These are phyloP conservation scores for Aspergillus taichungensis DNA, from an alignment of 495 filamentous ascomycete genomes.

Conservation along the genomic window DNA sequence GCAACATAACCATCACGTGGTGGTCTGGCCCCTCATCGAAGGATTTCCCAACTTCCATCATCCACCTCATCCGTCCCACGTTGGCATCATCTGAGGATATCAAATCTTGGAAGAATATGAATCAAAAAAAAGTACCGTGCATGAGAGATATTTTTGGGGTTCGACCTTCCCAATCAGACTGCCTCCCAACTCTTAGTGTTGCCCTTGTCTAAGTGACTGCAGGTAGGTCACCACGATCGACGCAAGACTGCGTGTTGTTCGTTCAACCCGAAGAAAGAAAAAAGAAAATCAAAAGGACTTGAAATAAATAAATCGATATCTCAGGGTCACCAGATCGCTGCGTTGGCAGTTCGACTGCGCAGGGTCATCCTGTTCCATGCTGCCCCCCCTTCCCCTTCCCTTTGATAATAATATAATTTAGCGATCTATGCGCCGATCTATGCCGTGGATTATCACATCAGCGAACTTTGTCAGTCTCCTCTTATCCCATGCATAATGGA, in stretches of 20 bases:
- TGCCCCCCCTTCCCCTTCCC: slow-evolving; percentile 3
- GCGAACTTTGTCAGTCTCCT: background rate
- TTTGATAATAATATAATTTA: slow-evolving; percentile 3
- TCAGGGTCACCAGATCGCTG: slow-evolving; percentile 35
- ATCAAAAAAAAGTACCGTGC: too few relatives aligned
- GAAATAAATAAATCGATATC: slow-evolving; percentile 20
- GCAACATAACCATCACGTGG: too few relatives aligned
- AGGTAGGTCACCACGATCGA: background rate
- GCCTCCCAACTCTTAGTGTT: background rate
- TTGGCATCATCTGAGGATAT: too few relatives aligned
- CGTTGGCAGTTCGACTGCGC: slow-evolving; percentile 28
- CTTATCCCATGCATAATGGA: slow-evolving; percentile 2
- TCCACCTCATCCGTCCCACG: too few relatives aligned
- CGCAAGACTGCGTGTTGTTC: background rate
- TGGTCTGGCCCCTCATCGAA: too few relatives aligned
- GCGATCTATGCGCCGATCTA: slow-evolving; percentile 7
- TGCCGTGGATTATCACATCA: background rate
- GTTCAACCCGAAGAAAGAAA: background rate
- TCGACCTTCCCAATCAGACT: background rate
- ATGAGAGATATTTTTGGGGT: too few relatives aligned
- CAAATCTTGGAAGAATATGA: too few relatives aligned
- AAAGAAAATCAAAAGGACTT: background rate
- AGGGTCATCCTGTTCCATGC: background rate
- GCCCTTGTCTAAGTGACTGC: too few relatives aligned
- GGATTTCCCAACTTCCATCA: too few relatives aligned